These are phyloP conservation scores for Larix kaempferi DNA, from an alignment of 75 land plant species.

Conservation along the genomic window DNA sequence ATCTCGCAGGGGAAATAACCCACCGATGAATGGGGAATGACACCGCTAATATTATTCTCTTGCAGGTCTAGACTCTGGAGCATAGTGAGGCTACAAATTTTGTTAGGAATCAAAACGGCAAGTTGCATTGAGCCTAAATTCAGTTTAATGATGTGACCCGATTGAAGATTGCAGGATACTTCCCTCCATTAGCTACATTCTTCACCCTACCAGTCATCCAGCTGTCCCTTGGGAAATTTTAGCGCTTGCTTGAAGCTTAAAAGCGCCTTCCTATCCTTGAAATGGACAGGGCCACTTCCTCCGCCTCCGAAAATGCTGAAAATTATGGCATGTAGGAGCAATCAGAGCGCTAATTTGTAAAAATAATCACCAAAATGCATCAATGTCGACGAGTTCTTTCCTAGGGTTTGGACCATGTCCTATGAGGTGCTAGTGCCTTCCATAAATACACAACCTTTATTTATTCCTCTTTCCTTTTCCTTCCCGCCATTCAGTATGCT, in stretches of 20 bases:
- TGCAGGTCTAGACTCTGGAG: constrained; percentile 35
- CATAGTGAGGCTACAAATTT: constrained; percentile 30
- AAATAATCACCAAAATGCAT: too few species aligned
- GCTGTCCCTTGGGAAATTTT: constrained; percentile 31
- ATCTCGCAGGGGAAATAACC: constrained; percentile 19
- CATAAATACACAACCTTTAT: background rate
- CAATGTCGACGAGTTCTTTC: too few species aligned
- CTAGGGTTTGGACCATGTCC: too few species aligned
- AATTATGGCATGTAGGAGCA: too few species aligned
- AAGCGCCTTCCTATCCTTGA: constrained; percentile 46
- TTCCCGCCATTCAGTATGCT: background rate
- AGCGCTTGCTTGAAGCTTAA: constrained; percentile 44
- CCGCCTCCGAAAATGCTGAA: too few species aligned
- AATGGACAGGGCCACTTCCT: constrained; percentile 1
- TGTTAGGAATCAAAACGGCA: constrained; percentile 22
- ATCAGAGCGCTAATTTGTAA: too few species aligned
- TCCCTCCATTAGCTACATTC: constrained; percentile 61
- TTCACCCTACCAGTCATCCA: constrained; percentile 48
- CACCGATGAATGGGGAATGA: constrained; percentile 40
- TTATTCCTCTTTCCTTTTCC: background rate
- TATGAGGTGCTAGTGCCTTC: too few species aligned
- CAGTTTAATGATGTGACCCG: constrained; percentile 30
- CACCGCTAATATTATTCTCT: constrained; percentile 29
- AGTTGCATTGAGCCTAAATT: constrained; percentile 10
- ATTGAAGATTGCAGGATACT: constrained; percentile 30